These are phyloP conservation scores for Gamsiella multidivaricata DNA, from an alignment of 192 early-diverging fungal genomes.

Conservation along the genomic window DNA sequence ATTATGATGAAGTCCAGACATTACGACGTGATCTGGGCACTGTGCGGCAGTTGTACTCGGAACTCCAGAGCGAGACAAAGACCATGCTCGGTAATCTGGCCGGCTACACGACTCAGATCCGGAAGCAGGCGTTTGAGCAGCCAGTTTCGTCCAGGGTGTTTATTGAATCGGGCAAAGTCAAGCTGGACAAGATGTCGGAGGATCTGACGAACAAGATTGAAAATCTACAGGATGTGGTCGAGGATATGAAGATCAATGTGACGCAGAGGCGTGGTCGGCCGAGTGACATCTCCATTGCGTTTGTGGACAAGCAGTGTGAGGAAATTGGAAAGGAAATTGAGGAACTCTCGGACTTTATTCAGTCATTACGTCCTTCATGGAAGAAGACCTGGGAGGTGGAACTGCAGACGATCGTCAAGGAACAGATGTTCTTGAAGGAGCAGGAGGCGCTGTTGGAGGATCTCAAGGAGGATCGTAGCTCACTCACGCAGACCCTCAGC, in stretches of 20 bases:
- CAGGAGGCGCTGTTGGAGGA: constrained; percentile 77
- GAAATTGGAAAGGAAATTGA: constrained; percentile 62
- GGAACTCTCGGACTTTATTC: constrained; percentile 68
- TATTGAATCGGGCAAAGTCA: constrained; percentile 69
- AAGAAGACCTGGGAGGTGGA: constrained; percentile 89
- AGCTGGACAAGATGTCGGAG: constrained; percentile 65
- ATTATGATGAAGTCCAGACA: constrained; percentile 60
- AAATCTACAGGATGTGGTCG: constrained; percentile 73
- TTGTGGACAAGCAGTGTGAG: constrained; percentile 63
- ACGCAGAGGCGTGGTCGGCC: constrained; percentile 75
- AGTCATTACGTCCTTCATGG: constrained; percentile 73
- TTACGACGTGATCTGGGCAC: constrained; percentile 62
- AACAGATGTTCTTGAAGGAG: constrained; percentile 84
- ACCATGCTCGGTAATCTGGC: constrained; percentile 54
- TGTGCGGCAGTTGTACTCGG: constrained; percentile 62
- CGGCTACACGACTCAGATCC: constrained; percentile 50
- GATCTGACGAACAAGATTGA: constrained; percentile 65
- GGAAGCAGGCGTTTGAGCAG: constrained; percentile 45
- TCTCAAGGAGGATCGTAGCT: constrained; percentile 72
- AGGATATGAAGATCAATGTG: constrained; percentile 80
- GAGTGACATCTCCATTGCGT: constrained; percentile 61
- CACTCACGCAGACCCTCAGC: constrained; percentile 65
- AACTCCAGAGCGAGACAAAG: constrained; percentile 59
- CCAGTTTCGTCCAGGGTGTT: constrained; percentile 55
- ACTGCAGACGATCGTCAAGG: constrained; percentile 81